These are phyloP conservation scores for Puccinia novopanici DNA, from an alignment of 1,284 basidiomycete species.

Conservation along the genomic window DNA sequence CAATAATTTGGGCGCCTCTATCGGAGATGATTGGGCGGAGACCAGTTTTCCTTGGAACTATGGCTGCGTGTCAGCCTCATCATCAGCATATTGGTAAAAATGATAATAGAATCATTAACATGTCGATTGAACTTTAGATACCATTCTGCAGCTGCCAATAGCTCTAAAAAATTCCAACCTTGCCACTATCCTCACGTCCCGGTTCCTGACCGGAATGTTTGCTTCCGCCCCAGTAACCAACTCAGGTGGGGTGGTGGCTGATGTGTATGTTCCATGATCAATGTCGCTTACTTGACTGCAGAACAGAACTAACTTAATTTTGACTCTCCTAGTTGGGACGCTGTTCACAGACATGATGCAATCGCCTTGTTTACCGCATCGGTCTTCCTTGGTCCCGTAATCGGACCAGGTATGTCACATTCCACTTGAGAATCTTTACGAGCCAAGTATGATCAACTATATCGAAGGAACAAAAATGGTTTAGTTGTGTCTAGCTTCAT, in stretches of 20 bases:
- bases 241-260: slow-evolving; percentile 69
- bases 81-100: slow-evolving; percentile 62
- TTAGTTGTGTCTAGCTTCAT: slow-evolving; percentile 39
- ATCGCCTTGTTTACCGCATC: slow-evolving; percentile 68
- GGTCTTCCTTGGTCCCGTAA: slow-evolving; percentile 69
- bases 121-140: not conserved
- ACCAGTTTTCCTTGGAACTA: slow-evolving; percentile 65
- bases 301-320: too few relatives aligned
- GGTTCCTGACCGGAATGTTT: slow-evolving; percentile 71
- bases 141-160: not conserved
- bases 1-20: slow-evolving; percentile 62
- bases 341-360: slow-evolving; percentile 66
- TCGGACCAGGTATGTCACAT: slow-evolving; percentile 33
- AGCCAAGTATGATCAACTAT: too few relatives aligned
- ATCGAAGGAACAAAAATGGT: not conserved
- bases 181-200: slow-evolving; percentile 67
- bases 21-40: slow-evolving; percentile 69
- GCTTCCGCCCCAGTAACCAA: slow-evolving; percentile 70
- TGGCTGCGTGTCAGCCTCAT: slow-evolving; percentile 66
- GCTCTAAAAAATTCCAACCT: slow-evolving; percentile 70
- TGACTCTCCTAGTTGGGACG: slow-evolving; percentile 58
- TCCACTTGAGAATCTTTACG: not conserved
- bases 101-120: too few relatives aligned
- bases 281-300: not conserved
- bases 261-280: slow-evolving; percentile 62